These are phyloP conservation scores for Podospora tetraspora DNA, from an alignment of 495 filamentous ascomycete species.

Conservation along the genomic window DNA sequence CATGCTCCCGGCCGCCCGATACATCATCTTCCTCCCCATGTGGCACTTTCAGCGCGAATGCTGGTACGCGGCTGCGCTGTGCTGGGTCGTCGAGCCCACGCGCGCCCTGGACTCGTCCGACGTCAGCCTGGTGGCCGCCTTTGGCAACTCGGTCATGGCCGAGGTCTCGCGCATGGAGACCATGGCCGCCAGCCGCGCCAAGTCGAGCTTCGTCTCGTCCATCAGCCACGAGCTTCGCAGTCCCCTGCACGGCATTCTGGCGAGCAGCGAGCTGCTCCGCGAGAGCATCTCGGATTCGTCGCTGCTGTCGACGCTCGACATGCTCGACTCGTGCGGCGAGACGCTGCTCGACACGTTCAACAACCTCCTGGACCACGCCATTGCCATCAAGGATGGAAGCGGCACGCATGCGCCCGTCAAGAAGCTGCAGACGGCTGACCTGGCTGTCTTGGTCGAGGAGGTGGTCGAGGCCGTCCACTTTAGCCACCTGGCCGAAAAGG, in stretches of 20 bases:
- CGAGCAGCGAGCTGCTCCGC: conserved; percentile 64
- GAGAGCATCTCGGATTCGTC: conserved; percentile 46
- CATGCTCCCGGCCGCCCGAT: conserved; percentile 40
- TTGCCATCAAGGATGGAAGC: conserved; percentile 50
- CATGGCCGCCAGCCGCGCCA: conserved; percentile 42
- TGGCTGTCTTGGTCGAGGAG: conserved; percentile 36
- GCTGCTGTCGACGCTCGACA: conserved; percentile 63
- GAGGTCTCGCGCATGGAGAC: conserved; percentile 51
- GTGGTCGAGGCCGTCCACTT: conserved; percentile 44
- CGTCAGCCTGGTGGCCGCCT: conserved; percentile 44
- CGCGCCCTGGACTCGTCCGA: conserved; percentile 44
- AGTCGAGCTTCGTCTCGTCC: conserved; percentile 66
- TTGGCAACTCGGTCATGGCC: conserved; percentile 57
- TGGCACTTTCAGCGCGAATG: conserved; percentile 65
- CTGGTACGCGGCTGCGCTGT: conserved; percentile 65
- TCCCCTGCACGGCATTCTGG: conserved; percentile 71
- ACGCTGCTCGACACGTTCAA: conserved; percentile 65
- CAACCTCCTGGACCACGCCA: conserved; percentile 50
- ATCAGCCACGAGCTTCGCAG: conserved; percentile 75
- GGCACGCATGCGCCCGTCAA: conserved; percentile 51
- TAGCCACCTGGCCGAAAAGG: conserved; percentile 27
- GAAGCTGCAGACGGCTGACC: conserved; percentile 35
- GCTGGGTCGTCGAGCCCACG: conserved; percentile 50
- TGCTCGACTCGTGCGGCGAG: conserved; percentile 67
- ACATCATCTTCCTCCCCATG: conserved; percentile 56